Conservation (phyloP, 2,329 filamentous ascomycete species). For the Xylaria sp. region DNA sequence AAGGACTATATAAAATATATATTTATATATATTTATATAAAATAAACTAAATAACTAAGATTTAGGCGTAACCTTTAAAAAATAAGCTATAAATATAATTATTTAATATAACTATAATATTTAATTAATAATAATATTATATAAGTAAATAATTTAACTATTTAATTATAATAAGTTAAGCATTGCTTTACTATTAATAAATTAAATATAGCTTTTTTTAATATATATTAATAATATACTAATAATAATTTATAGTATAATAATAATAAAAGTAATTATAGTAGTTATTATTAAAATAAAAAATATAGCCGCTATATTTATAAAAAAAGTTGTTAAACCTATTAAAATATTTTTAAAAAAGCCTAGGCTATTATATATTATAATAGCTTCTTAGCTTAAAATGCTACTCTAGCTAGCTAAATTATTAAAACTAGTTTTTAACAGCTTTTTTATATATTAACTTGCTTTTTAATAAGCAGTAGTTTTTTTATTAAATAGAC, state of each 20-base stretch:
- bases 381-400: not conserved
- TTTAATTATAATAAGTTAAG: not conserved
- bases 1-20: too few species aligned
- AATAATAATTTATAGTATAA: not conserved
- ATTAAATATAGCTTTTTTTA: slow-evolving; percentile 1
- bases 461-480: not conserved
- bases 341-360: not conserved
- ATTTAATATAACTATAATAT: too few species aligned
- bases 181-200: not conserved
- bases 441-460: too few species aligned
- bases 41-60: too few species aligned
- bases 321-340: not conserved
- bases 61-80: too few species aligned
- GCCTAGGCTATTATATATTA: not conserved
- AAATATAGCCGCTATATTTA: not conserved
- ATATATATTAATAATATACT: not conserved
- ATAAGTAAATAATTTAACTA: not conserved
- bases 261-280: not conserved
- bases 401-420: too few species aligned
- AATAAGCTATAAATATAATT: too few species aligned
- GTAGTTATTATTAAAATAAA: not conserved
- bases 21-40: not conserved
- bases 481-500: slow-evolving; percentile 2
- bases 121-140: too few species aligned
- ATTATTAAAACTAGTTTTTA: too few species aligned